Conservation (phyloP, 2,329 filamentous ascomycete genomes). For the Laburnicola sp. region DNA sequence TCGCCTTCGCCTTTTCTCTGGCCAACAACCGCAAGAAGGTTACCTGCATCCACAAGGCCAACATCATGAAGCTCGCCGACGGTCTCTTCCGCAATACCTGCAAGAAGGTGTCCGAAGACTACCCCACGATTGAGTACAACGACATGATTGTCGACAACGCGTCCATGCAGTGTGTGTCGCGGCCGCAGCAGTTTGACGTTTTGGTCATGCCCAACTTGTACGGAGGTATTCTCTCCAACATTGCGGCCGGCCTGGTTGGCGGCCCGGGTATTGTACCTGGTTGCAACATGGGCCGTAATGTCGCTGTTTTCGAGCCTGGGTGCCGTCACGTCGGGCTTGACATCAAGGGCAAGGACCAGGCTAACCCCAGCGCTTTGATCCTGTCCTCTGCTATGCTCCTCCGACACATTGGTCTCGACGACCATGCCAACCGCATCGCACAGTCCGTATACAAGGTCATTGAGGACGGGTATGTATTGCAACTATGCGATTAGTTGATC, state of each 20-base stretch:
- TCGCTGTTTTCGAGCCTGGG: slow-evolving; percentile 97
- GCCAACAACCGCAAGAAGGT: slow-evolving; percentile 99
- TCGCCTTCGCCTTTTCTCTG: slow-evolving; percentile 95
- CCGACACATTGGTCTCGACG: slow-evolving; percentile 93
- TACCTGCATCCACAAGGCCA: slow-evolving; percentile 99
- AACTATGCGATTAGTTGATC: neutral
- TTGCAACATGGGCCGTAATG: slow-evolving; percentile 99
- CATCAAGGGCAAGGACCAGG: slow-evolving; percentile 99
- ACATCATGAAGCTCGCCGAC: slow-evolving; percentile 99
- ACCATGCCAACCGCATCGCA: slow-evolving; percentile 97
- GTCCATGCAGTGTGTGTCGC: slow-evolving; percentile 97
- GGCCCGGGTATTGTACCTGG: slow-evolving; percentile 96
- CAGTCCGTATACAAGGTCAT: slow-evolving; percentile 83
- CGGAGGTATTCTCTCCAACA: slow-evolving; percentile 98
- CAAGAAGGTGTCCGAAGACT: slow-evolving; percentile 90
- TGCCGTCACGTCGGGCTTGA: slow-evolving; percentile 99
- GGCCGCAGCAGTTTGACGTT: slow-evolving; percentile 97
- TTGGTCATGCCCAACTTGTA: slow-evolving; percentile 99
- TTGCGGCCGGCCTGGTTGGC: slow-evolving; percentile 94
- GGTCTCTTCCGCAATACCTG: slow-evolving; percentile 98
- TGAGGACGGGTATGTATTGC: slow-evolving; percentile 74
- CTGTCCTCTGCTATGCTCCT: slow-evolving; percentile 96
- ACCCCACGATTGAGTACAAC: slow-evolving; percentile 91
- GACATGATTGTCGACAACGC: slow-evolving; percentile 99
- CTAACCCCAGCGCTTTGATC: slow-evolving; percentile 94